A percentile compares a stretch with the other conserved stretches of the same genome.
Evolutionary conservation across 1,284 basidiomycete species (phyloP).

Genomic region (Amylostereum chailletii): DNA sequence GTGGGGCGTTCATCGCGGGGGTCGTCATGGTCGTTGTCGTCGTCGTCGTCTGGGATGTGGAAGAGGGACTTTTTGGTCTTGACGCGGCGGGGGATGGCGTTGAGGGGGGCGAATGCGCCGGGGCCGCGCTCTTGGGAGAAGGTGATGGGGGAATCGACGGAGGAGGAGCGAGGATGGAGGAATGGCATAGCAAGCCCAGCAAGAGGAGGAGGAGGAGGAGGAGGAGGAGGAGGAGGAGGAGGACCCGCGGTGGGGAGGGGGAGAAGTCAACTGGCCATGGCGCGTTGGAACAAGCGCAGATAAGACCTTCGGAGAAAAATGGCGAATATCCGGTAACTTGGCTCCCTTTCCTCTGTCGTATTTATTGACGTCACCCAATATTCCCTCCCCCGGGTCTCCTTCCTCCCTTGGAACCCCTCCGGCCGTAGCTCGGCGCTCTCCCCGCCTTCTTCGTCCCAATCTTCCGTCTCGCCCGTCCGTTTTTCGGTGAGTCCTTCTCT

Average conservation of each 20-base stretch:
- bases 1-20: constrained; percentile 13
- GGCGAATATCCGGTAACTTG: no score
- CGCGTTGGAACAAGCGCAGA: no score
- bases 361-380: no score
- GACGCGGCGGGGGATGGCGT: constrained; percentile 33
- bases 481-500: no score
- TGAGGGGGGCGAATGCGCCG: constrained; percentile 45
- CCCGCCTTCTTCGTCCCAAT: no score
- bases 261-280: background rate
- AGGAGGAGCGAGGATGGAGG: constrained; percentile 1
- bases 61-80: constrained; percentile 26
- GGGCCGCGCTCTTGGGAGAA: constrained; percentile 39
- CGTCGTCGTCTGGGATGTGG: constrained; percentile 24
- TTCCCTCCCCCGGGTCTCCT: no score
- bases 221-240: background rate
- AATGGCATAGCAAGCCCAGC: background rate
- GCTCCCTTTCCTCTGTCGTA: no score
- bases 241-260: background rate
- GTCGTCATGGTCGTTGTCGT: constrained; percentile 13
- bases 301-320: no score
- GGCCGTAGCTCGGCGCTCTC: no score
- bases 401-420: no score
- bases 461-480: no score
- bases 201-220: background rate
- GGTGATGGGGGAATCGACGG: constrained; percentile 21